phyloP scores from a whole-genome alignment of 1,139 yeast species.

The Hemisphaericaspora xylanilytica region DNA sequence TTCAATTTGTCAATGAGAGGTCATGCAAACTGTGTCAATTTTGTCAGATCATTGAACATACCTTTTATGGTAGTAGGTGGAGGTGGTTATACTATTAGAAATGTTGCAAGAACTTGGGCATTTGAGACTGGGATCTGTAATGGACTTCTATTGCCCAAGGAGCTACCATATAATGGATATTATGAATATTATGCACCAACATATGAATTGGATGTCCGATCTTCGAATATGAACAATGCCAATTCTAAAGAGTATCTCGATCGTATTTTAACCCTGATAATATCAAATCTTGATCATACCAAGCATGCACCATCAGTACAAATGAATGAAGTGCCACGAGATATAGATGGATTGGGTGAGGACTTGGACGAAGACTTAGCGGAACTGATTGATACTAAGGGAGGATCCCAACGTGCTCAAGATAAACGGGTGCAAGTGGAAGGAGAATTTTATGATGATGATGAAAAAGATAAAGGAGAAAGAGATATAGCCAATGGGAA shows the following conservation, averaged over 20 bases:
- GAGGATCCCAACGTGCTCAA: conserved; percentile 84
- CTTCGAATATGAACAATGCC: conserved; percentile 96
- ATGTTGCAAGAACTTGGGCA: conserved; percentile 95
- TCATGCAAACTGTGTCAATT: conserved; percentile 92
- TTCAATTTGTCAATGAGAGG: conserved; percentile 89
- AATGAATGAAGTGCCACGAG: conserved; percentile 83
- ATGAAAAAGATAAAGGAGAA: conserved; percentile 50
- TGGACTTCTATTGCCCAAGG: conserved; percentile 73
- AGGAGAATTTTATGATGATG: conserved; percentile 67
- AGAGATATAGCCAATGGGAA: conserved; percentile 22
- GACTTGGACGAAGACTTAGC: conserved; percentile 74
- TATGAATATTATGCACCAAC: conserved; percentile 98
- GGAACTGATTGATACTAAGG: conserved; percentile 80
- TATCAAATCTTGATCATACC: conserved; percentile 78
- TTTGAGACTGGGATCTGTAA: conserved; percentile 89
- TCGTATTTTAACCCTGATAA: conserved; percentile 75
- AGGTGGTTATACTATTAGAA: conserved; percentile 98
- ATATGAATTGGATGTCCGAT: conserved; percentile 88
- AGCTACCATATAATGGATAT: conserved; percentile 92
- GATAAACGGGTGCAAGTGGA: conserved; percentile 69
- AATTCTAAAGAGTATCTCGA: conserved; percentile 91
- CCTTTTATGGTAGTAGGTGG: conserved; percentile 97
- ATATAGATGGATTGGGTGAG: conserved; percentile 79
- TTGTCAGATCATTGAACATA: conserved; percentile 77
- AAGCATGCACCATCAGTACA: conserved; percentile 96